Evolutionary conservation across 2,329 filamentous ascomycete genomes (phyloP), one percentile per base, ranked within the genome.

Genomic region (Neofusicoccum sp.): DNA sequence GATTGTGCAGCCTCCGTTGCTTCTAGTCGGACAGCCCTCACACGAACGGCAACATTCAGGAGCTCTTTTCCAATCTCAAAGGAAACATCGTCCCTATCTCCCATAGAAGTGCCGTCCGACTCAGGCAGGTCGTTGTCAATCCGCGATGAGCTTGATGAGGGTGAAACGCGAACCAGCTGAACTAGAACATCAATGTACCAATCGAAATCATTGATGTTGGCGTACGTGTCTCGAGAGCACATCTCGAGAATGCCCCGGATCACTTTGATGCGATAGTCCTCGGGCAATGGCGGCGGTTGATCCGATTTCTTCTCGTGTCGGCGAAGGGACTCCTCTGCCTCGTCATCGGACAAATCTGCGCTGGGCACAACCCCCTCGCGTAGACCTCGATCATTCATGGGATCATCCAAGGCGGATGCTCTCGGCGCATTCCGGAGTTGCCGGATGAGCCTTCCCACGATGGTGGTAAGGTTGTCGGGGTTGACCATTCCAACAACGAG

Each of bases 121-220:
- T 61, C 58, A 5, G 58, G 47, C 49, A 61, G 31, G 1, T 54
- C 38, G 1, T 54, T 40, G 20, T 58, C 54, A 30, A 58, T 2
- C 41, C 24, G 47, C 26, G 57, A 44, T n/a, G 51, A 57, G 33
- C 49, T 61, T 12, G 51, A 57, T 79, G 89, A 20, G 6, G 79
- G 88, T 80, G 76, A 90, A 82, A 70, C 78, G 45, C 88, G 86
- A 41, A 97, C 86, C 12, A 99, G 83, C 71, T 96, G 91, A 4
- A 91, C 89, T 31, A 99, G 79, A 30, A 96, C 86, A 66, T 95
- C 90, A 65, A 98, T 89, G 73, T 98, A 98, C 95, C 95, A 99
- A 66, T 97, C 93, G 73, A 99, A 99, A 71, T 99, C 93, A 57
- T 83, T 79, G 49, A 99, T 81, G 69, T 92, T 91, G 40, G 84